Conservation (phyloP, 2,329 filamentous ascomycete species). For the Fusarium nygamai region DNA sequence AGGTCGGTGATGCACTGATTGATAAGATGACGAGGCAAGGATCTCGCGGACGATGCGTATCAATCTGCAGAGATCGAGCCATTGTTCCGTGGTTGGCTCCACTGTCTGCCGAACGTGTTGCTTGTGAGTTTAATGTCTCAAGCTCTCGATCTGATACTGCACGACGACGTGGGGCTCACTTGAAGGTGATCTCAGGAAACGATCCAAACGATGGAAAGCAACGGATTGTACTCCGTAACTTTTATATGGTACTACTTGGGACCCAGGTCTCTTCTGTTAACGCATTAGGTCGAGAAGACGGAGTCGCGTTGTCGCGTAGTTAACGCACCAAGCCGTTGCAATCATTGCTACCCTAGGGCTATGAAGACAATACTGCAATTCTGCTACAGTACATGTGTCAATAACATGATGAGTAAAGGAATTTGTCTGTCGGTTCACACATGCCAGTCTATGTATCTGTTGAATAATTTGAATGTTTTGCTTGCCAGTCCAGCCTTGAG, state of each 20-base stretch:
- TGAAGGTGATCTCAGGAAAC: accelerated
- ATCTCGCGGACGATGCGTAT: not conserved
- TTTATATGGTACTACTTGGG: too few species aligned
- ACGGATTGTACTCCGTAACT: too few species aligned
- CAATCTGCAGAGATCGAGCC: constrained; percentile 1
- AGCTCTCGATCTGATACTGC: not conserved
- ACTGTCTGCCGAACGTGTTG: not conserved
- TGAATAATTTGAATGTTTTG: accelerated
- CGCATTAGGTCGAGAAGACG: accelerated
- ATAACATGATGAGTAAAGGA: accelerated
- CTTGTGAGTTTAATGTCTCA: not conserved
- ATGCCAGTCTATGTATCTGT: accelerated
- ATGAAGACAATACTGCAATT: not conserved
- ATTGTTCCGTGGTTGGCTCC: not conserved
- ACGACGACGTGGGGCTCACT: not conserved
- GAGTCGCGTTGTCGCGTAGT: not conserved
- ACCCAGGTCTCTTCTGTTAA: accelerated
- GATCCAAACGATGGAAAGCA: not conserved
- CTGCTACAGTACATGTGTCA: too few species aligned
- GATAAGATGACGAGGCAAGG: constrained; percentile 17
- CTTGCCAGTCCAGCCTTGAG: accelerated
- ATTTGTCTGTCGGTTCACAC: accelerated
- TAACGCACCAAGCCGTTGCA: not conserved
- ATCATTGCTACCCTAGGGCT: not conserved
- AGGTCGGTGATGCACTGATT: constrained; percentile 25